A percentile compares a stretch with the other conserved stretches of the same genome.
Conservation (phyloP, 2,329 filamentous ascomycete species). For the Pseudogymnoascus sp. region DNA sequence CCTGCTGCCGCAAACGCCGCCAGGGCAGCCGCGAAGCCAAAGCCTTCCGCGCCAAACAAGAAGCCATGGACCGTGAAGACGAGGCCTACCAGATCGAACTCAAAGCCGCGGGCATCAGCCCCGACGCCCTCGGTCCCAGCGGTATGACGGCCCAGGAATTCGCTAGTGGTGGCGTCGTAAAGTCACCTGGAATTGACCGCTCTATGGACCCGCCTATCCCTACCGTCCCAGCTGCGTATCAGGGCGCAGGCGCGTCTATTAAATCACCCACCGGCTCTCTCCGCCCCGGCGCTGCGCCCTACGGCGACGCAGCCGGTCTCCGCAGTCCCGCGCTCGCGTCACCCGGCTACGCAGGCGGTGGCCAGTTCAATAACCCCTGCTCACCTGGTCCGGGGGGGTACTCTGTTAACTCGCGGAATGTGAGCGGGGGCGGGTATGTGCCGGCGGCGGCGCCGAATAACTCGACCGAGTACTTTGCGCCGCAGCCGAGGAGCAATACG, state of each 20-base stretch:
- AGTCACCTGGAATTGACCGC: background rate
- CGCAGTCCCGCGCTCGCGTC: background rate
- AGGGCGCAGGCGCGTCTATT: background rate
- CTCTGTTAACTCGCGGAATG: background rate
- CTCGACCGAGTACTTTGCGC: background rate
- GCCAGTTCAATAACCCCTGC: background rate
- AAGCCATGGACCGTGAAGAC: slow-evolving; percentile 23
- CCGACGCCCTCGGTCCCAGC: background rate
- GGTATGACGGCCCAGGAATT: slow-evolving; percentile 4
- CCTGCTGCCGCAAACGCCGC: slow-evolving; percentile 47
- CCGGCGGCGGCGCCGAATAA: background rate
- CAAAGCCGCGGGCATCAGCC: background rate
- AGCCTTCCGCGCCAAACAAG: slow-evolving; percentile 24
- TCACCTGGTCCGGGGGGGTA: background rate
- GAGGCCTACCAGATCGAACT: slow-evolving; percentile 22
- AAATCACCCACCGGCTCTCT: background rate
- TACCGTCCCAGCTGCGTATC: background rate
- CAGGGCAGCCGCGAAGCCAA: slow-evolving; percentile 43
- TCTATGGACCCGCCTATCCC: background rate
- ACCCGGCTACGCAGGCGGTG: background rate
- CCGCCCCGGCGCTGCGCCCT: background rate
- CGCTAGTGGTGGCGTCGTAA: background rate
- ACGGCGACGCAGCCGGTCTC: background rate
- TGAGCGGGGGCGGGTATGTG: background rate
- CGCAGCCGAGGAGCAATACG: background rate